These are phyloP conservation scores for Claviceps arundinis DNA, from an alignment of 2,329 filamentous ascomycete species.

Conservation along the genomic window DNA sequence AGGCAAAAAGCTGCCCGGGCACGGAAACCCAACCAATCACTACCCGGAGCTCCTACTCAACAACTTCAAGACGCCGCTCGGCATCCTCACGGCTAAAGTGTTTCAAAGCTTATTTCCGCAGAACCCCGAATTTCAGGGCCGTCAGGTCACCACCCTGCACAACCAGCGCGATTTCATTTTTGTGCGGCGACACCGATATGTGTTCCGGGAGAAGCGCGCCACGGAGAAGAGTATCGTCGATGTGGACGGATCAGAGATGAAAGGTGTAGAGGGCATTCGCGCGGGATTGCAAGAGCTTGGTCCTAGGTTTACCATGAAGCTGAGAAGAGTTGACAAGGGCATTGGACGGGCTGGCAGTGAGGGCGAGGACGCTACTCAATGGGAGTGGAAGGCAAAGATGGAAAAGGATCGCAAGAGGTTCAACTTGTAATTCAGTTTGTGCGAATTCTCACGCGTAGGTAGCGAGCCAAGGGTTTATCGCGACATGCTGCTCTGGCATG, in stretches of 20 bases:
- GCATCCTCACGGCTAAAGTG: constrained; percentile 72
- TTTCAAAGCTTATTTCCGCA: constrained; percentile 53
- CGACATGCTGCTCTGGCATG: too few species aligned
- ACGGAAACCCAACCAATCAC: constrained; percentile 78
- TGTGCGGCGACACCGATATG: constrained; percentile 75
- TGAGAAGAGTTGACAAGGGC: constrained; percentile 82
- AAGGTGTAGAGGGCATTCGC: constrained; percentile 73
- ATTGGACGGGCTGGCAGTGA: constrained; percentile 56
- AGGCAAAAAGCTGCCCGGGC: constrained; percentile 74
- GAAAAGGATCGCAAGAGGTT: constrained; percentile 91
- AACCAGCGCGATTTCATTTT: constrained; percentile 97
- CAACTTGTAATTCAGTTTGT: constrained; percentile 49
- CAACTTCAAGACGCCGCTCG: constrained; percentile 87
- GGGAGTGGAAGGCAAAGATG: constrained; percentile 94
- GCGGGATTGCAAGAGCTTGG: constrained; percentile 85
- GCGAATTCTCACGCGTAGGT: too few species aligned
- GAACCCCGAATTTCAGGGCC: constrained; percentile 68
- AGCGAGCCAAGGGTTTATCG: too few species aligned
- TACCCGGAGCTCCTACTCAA: constrained; percentile 85
- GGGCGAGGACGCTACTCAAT: constrained; percentile 66
- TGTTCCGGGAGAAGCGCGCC: constrained; percentile 77
- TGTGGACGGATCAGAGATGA: constrained; percentile 68
- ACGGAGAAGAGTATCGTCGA: constrained; percentile 79
- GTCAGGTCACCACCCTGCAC: constrained; percentile 84
- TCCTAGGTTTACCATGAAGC: constrained; percentile 61